Base-by-base conservation (phyloP, 1,284 basidiomycete species). In the Hemileia vastatrix region DNA sequence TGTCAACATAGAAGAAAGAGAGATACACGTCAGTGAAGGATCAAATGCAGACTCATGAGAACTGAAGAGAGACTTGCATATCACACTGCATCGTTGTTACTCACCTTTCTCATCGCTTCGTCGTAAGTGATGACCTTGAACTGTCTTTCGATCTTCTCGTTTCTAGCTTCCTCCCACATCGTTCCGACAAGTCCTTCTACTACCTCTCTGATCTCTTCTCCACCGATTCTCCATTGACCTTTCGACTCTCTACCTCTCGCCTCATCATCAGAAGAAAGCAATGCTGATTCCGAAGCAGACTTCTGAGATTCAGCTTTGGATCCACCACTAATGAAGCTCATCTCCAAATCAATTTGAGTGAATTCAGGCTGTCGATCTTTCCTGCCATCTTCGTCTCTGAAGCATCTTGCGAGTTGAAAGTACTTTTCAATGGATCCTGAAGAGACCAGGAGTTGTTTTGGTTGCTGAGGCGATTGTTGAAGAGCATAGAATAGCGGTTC, bases 291-390 rank as follows among this genome's bases (percentile, higher is more conserved):
- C 80, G 65, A 83, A 77, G 75, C 87, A 83, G 50, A 94, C 85
- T 77, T 93, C 83, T 27, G 73, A 13, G 18, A 57, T 21, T 23
- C 73, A 9, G 88, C 90, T 24, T 83, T 83, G 83, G 66, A 65
- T 1, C 74, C 68, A 9, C 92, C 95, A 19, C 86, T 86, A 24
- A 95, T 86, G 77, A 89, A 96, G 1, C 87, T 90, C 88, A 96
- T 93, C 78, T 96, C 93, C 67, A 96, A 77, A 83, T 96, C 93
- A 66, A 96, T 81, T 78, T 96, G 92, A 19, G 93, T 96, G 77
- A 96, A 96, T 77, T 96, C 93, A 0, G 93, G 91, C 74, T 96
- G 93, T 31, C 92, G 83, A 77, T 96, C 92, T 76, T 88, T 91
- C 63, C 92, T 82, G 1, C 90, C 90, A 72, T 91, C 90, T 76